Evolutionary conservation across 305 asterid species (phyloP), one percentile per base, ranked within the genome.

Genomic region (Fraxinus dipetala): DNA sequence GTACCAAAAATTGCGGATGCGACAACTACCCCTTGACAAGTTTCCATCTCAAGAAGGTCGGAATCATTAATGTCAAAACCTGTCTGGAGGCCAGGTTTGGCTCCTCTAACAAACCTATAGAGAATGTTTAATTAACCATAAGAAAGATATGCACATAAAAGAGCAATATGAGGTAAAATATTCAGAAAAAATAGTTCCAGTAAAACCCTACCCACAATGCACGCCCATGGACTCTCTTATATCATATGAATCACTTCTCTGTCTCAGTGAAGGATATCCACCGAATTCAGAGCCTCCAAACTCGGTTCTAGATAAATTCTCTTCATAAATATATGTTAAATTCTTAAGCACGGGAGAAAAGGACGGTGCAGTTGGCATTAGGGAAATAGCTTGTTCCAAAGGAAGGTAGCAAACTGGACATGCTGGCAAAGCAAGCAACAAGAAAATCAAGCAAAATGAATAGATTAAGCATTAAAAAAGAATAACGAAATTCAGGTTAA

Each of bases 241-340:
- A 79, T 94, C 91, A 81, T 92, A 92, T 2, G 97, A 94, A 85
- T 92, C 96, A 45, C 81, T 84, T 84, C 97, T 85, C 89, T 92
- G 92, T 38, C 83, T 78, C 78, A 94, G 81, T 36, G 94, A 88
- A 85, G 97, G 97, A 84, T 92, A 94, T 38, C 97, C 96, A 82
- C 96, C 98, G 59, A 94, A 94, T n/a, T 89, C 92, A 6, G 98
- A 94, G 87, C 98, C 97, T 81, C 98, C 98, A 83, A 90, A 94
- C 88, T 94, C 98, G 40, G 92, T 86, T 86, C 87, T 90, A 43
- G 87, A 84, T 76, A 79, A 87, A 80, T 81, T 90, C 79, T 91
- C 96, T 87, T 94, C 95, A 35, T 90, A 89, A 80, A 88, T 83
- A 83, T 92, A 94, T 36, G 90, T 82, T 85, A 92, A 85, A 54